phyloP scores from a whole-genome alignment of 257 asterid genomes.

The Echites panduratus region DNA sequence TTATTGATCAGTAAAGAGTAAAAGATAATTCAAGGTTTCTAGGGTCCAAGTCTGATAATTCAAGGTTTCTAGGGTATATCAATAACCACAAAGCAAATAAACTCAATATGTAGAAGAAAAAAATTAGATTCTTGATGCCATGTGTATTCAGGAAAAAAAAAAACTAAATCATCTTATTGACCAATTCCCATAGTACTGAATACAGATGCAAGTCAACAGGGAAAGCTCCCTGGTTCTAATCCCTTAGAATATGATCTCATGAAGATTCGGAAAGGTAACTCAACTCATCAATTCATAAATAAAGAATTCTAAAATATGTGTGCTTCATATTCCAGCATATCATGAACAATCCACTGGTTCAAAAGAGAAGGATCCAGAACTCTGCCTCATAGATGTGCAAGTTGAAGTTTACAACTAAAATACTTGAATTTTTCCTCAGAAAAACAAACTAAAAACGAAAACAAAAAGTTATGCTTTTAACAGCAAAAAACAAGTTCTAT shows the following conservation, averaged over 20 bases:
- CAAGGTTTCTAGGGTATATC: no score
- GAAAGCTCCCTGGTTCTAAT: background rate
- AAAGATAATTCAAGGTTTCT: background rate
- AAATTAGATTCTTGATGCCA: background rate
- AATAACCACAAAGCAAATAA: no score
- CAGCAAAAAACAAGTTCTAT: background rate
- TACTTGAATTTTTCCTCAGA: no score
- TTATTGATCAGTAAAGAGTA: background rate
- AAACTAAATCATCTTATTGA: background rate
- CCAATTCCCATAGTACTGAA: background rate
- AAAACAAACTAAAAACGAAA: background rate
- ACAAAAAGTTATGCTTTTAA: background rate
- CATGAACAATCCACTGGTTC: background rate
- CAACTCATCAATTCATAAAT: background rate
- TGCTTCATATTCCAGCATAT: background rate
- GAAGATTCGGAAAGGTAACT: background rate
- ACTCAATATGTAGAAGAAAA: no score
- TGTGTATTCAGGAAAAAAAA: background rate
- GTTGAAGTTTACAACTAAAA: background rate
- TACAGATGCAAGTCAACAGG: conserved; percentile 1
- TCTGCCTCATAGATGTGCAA: background rate
- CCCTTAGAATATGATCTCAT: background rate
- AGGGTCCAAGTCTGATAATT: no score
- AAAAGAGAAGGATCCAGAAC: background rate
- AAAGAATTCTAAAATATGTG: background rate